phyloP scores from a whole-genome alignment of 495 filamentous ascomycete genomes.

The Podospora anserina region DNA sequence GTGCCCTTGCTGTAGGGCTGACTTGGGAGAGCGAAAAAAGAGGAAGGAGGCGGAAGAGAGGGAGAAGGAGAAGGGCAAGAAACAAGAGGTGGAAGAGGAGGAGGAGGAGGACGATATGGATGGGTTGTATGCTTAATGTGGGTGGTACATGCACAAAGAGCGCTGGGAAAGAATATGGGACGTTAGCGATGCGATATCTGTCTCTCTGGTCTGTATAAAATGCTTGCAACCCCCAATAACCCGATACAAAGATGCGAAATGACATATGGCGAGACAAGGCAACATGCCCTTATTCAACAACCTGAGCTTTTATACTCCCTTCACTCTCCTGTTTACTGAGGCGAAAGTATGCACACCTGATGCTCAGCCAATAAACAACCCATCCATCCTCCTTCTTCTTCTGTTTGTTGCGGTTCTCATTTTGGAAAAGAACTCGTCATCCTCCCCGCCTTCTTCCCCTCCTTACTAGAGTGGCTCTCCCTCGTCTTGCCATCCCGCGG shows the following conservation, averaged over 20 bases:
- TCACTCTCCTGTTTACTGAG: too few relatives aligned
- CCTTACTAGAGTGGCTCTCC: slow-evolving; percentile 29
- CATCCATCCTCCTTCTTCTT: not conserved
- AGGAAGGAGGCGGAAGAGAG: slow-evolving; percentile 52
- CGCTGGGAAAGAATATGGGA: not conserved
- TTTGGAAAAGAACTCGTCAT: not conserved
- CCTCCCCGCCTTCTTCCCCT: slow-evolving; percentile 10
- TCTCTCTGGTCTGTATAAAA: not conserved
- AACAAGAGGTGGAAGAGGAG: slow-evolving; percentile 49
- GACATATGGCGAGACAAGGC: too few relatives aligned
- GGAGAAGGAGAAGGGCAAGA: slow-evolving; percentile 60
- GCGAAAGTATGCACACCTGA: not conserved
- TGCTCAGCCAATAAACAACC: too few relatives aligned
- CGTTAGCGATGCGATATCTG: not conserved
- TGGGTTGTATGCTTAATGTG: slow-evolving; percentile 65
- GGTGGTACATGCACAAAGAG: not conserved
- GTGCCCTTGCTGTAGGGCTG: slow-evolving; percentile 81
- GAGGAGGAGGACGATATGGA: slow-evolving; percentile 68
- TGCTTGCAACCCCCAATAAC: not conserved
- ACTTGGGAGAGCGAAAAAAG: slow-evolving; percentile 71
- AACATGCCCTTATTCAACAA: too few relatives aligned
- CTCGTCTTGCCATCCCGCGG: slow-evolving; percentile 20
- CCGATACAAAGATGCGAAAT: not conserved
- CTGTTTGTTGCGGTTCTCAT: not conserved
- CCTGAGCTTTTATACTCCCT: too few relatives aligned